These are phyloP conservation scores for Penicillium psychrofluorescens DNA, from an alignment of 495 filamentous ascomycete genomes.

Conservation along the genomic window DNA sequence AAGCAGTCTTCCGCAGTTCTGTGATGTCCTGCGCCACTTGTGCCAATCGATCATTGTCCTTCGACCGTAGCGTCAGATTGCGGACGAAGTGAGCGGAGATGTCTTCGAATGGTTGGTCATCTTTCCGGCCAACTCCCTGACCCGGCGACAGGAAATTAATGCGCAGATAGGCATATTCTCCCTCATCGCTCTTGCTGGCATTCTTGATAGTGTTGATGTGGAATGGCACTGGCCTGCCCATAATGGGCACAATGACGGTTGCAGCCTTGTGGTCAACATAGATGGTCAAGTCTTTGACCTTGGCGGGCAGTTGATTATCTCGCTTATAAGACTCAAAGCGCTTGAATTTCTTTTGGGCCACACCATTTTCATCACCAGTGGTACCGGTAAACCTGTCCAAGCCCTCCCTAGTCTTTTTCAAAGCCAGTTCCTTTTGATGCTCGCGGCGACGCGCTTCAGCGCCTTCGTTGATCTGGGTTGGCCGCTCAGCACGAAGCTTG, in stretches of 20 bases:
- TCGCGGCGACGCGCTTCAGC: constrained; percentile 80
- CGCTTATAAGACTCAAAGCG: constrained; percentile 98
- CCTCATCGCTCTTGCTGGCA: constrained; percentile 88
- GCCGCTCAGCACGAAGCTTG: constrained; percentile 83
- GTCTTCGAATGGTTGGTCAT: constrained; percentile 98
- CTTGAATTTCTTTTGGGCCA: constrained; percentile 92
- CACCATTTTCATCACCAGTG: constrained; percentile 80
- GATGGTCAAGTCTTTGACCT: constrained; percentile 76
- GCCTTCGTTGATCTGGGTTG: constrained; percentile 78
- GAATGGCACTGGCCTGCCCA: constrained; percentile 96
- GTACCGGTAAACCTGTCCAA: constrained; percentile 72
- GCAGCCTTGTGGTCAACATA: constrained; percentile 84
- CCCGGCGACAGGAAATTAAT: constrained; percentile 98
- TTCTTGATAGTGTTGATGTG: constrained; percentile 99
- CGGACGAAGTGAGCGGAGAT: constrained; percentile 90
- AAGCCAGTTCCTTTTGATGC: constrained; percentile 85
- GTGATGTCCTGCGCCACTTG: constrained; percentile 86
- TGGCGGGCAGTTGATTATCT: constrained; percentile 84
- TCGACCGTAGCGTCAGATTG: constrained; percentile 88
- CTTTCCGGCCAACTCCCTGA: constrained; percentile 95
- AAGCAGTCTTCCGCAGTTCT: constrained; percentile 83
- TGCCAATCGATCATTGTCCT: constrained; percentile 77
- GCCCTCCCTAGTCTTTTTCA: constrained; percentile 84
- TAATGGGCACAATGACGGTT: constrained; percentile 89
- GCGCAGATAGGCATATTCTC: constrained; percentile 84